Evolutionary conservation across 139 green algal species (phyloP), one percentile per base, ranked within the genome.

Genomic region (Pseudopediastrum boryanum): DNA sequence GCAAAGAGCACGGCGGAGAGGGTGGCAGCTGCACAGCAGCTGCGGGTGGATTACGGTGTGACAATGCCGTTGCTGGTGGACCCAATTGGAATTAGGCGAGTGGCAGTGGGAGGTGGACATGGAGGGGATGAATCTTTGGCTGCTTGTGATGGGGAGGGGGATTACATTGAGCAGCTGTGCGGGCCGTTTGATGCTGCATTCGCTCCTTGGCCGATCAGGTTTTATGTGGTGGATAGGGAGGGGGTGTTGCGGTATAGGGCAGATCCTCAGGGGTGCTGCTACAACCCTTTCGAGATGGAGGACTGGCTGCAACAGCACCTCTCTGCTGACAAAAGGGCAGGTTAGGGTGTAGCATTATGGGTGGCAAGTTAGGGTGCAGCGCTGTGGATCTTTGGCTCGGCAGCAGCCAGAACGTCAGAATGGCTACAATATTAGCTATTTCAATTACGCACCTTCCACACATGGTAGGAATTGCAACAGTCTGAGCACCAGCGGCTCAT

Each of bases 181-280:
- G 70, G 70, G 12, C 51, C 58, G 41, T 71, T 79, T 2, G 72
- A 79, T 27, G 52, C 58, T 35, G 72, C 72, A 1, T 44, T 72
- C 19, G 72, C 72, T 3, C 72, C 72, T 31, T 79, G 72, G 72
- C 72, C 72, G 13, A 35, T 64, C n/a, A n/a, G 72, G 31, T 79
- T 79, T 43, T 79, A 72, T 59, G 43, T 79, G 31, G 5, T 71
- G 25, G 58, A 71, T 25, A 12, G 44, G n/a, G 69, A 10, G 41
- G 13, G 29, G 38, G 44, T 29, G 5, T 31, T 66, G 69, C 25
- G 63, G 69, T 63, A 66, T 50, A 73, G 56, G 65, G 69, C 69
- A 16, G 39, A 77, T 16, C 69, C 69, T 19, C 42, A 46, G 48
- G 69, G 48, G 48, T 77, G 69, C 69, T 33, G 27, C 38, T 77